These are phyloP conservation scores for Psilocybe azurescens DNA, from an alignment of 768 basidiomycete species.

Conservation along the genomic window DNA sequence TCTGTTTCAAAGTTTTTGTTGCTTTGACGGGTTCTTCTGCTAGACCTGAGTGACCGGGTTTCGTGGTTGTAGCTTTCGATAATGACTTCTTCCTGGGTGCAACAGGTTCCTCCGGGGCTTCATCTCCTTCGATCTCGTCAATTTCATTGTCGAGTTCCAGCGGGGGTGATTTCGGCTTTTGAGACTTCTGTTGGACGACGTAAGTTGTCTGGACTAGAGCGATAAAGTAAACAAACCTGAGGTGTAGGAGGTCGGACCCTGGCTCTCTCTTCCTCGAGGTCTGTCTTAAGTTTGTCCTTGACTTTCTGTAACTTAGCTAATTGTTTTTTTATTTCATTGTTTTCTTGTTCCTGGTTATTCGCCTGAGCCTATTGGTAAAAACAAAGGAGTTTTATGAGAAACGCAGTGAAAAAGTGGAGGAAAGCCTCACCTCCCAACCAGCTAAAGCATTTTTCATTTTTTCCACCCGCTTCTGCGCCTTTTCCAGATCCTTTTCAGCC, in stretches of 20 bases:
- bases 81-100: conserved; percentile 8
- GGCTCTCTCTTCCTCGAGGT: not conserved
- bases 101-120: conserved; percentile 5
- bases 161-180: not conserved
- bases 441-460: conserved; percentile 46
- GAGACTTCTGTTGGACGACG: conserved; percentile 15
- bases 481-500: conserved; percentile 39
- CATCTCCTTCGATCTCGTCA: conserved; percentile 1
- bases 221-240: conserved; percentile 10
- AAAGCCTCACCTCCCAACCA: conserved; percentile 49
- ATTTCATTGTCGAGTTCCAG: conserved; percentile 1
- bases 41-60: conserved; percentile 11
- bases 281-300: not conserved
- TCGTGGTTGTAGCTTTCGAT: conserved; percentile 6
- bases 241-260: conserved; percentile 31
- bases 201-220: not conserved
- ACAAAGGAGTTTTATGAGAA: not conserved
- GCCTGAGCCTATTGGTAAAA: not conserved
- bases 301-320: not conserved
- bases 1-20: conserved; percentile 3
- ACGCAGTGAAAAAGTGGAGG: no score
- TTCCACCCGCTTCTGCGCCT: conserved; percentile 3
- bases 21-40: conserved; percentile 4
- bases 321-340: not conserved
- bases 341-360: not conserved